These are phyloP conservation scores for Fereydounia khargensis DNA, from an alignment of 1,284 basidiomycete species.

Conservation along the genomic window DNA sequence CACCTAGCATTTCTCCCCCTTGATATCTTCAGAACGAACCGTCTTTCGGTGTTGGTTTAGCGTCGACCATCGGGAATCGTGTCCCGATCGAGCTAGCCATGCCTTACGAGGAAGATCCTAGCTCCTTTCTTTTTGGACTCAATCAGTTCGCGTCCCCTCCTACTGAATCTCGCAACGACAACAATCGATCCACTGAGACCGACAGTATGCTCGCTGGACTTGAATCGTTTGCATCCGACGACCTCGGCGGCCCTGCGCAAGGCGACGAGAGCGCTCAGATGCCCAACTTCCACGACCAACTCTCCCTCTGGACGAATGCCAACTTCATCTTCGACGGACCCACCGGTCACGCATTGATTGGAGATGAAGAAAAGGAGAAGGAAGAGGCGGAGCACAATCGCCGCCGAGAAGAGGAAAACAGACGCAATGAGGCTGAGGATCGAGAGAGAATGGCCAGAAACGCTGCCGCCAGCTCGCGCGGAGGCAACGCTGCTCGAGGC, in stretches of 20 bases:
- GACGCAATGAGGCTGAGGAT: conserved; percentile 39
- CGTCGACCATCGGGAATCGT: too few species aligned
- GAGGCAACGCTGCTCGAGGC: conserved; percentile 24
- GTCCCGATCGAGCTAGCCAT: conserved; percentile 8
- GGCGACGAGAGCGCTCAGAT: conserved; percentile 23
- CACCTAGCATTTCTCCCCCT: too few species aligned
- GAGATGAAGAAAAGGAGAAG: conserved; percentile 55
- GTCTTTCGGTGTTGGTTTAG: too few species aligned
- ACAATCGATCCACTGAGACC: background rate
- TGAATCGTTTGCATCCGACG: conserved; percentile 31
- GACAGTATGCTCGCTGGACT: conserved; percentile 37
- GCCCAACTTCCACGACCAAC: conserved; percentile 52
- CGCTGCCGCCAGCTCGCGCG: conserved; percentile 33
- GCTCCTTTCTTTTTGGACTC: conserved; percentile 49
- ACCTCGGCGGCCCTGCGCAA: conserved; percentile 12
- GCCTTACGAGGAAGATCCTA: conserved; percentile 42
- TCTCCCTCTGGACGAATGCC: conserved; percentile 56
- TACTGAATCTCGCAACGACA: conserved; percentile 21
- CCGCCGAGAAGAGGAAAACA: conserved; percentile 32
- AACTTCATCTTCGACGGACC: conserved; percentile 57
- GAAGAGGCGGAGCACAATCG: conserved; percentile 43
- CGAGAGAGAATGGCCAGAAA: conserved; percentile 29
- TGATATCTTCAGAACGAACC: too few species aligned
- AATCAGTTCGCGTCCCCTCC: conserved; percentile 41
- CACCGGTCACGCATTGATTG: conserved; percentile 53